phyloP scores from a whole-genome alignment of 805 yeast genomes.

The Kodamaea hsintzibuensis region DNA sequence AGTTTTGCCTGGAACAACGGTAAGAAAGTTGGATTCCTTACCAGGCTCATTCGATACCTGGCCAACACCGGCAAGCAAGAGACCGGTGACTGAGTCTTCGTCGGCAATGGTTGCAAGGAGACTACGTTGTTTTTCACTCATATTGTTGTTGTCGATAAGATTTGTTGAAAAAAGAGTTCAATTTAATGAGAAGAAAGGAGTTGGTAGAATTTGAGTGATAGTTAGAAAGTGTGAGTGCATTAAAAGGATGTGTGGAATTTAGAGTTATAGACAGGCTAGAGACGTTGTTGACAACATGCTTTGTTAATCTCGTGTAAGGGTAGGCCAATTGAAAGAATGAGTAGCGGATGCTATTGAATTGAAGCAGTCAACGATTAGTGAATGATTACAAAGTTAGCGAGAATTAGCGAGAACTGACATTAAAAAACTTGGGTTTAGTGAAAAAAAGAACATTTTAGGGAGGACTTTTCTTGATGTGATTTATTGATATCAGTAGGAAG shows the following conservation, averaged over 20 bases:
- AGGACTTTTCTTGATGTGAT: neutral
- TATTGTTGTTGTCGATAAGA: slow-evolving; percentile 5
- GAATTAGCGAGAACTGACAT: neutral
- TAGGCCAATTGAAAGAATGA: neutral
- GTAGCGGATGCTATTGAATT: neutral
- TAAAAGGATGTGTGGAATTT: no score
- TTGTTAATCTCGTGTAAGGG: no score
- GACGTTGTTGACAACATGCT: no score
- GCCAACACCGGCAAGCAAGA: slow-evolving; percentile 93
- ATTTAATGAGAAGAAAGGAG: neutral
- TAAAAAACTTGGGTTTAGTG: no score
- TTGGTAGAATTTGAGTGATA: neutral
- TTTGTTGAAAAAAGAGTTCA: neutral
- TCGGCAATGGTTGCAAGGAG: slow-evolving; percentile 94
- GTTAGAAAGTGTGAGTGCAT: neutral
- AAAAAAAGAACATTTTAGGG: no score
- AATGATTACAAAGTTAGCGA: neutral
- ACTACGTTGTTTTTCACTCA: slow-evolving; percentile 56
- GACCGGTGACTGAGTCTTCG: slow-evolving; percentile 96
- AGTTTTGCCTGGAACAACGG: slow-evolving; percentile 74
- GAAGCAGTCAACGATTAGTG: neutral
- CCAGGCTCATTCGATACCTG: slow-evolving; percentile 66
- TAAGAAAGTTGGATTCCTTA: slow-evolving; percentile 78
- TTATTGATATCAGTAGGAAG: neutral
- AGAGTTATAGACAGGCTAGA: no score